Evolutionary conservation across 2,329 filamentous ascomycete species (phyloP).

Genomic region (Verticillium isaacii): DNA sequence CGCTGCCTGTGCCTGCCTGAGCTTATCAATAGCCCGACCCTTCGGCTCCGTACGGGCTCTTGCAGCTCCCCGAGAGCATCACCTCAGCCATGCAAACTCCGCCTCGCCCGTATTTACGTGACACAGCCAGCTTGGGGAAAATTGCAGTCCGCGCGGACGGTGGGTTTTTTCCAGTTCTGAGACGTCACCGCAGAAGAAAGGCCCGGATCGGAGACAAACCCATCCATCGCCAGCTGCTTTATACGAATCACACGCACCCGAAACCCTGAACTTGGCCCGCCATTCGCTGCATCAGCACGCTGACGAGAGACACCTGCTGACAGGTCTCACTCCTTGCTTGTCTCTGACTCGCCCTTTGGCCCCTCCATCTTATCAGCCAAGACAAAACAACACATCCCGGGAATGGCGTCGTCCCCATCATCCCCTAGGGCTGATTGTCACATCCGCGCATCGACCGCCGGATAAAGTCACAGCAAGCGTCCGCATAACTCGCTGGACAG

Average conservation of each 20-base stretch:
- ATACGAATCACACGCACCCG: not conserved
- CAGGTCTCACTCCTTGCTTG: not conserved
- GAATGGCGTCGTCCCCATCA: too few species aligned
- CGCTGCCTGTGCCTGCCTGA: not conserved
- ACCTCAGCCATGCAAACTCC: not conserved
- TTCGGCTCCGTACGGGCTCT: not conserved
- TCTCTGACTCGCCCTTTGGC: not conserved
- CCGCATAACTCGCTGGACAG: too few species aligned
- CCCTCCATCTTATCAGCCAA: too few species aligned
- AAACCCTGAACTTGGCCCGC: not conserved
- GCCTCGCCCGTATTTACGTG: not conserved
- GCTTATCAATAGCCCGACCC: not conserved
- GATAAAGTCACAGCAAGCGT: too few species aligned
- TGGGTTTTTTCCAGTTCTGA: not conserved
- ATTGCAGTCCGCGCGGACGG: too few species aligned
- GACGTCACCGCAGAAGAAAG: not conserved
- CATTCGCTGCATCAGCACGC: not conserved
- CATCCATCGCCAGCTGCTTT: not conserved
- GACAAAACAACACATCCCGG: too few species aligned
- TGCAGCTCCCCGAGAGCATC: not conserved
- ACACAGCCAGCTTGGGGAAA: not conserved
- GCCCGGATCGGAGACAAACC: not conserved
- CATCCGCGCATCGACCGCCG: not conserved
- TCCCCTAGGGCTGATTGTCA: not conserved
- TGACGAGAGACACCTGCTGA: not conserved